phyloP scores from a whole-genome alignment of 768 basidiomycete species.

The Lentinula raphanica region DNA sequence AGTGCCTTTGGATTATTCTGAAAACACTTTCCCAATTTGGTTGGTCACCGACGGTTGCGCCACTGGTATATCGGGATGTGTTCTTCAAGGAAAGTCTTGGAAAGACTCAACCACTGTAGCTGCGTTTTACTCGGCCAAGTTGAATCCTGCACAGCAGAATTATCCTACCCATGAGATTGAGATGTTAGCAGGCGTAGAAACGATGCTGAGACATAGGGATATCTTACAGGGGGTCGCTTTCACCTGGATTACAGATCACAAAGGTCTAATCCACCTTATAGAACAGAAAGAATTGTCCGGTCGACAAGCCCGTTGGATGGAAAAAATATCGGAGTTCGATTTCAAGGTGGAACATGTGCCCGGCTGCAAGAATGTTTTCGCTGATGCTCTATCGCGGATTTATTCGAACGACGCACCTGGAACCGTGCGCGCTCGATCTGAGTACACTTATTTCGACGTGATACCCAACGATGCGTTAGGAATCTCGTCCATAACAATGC shows the following conservation, averaged over 20 bases:
- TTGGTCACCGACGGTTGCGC: slow-evolving; percentile 27
- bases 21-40: slow-evolving; percentile 16
- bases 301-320: no score
- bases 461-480: background rate
- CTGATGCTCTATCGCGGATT: no score
- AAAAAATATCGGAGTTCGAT: no score
- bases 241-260: no score
- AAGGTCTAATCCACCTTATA: no score
- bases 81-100: slow-evolving; percentile 12
- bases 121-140: slow-evolving; percentile 31
- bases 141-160: slow-evolving; percentile 32
- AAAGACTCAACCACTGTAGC: slow-evolving; percentile 20
- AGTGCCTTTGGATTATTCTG: slow-evolving; percentile 15
- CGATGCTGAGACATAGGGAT: slow-evolving; percentile 22
- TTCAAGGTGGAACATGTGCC: no score
- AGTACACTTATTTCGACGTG: background rate
- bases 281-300: no score
- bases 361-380: no score
- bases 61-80: slow-evolving; percentile 22
- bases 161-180: slow-evolving; percentile 36
- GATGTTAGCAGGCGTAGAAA: slow-evolving; percentile 29
- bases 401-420: no score
- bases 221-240: no score
- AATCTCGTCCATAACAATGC: background rate
- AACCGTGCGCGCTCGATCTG: no score